These are phyloP conservation scores for Xylaria palmicola DNA, from an alignment of 495 filamentous ascomycete species.

Conservation along the genomic window DNA sequence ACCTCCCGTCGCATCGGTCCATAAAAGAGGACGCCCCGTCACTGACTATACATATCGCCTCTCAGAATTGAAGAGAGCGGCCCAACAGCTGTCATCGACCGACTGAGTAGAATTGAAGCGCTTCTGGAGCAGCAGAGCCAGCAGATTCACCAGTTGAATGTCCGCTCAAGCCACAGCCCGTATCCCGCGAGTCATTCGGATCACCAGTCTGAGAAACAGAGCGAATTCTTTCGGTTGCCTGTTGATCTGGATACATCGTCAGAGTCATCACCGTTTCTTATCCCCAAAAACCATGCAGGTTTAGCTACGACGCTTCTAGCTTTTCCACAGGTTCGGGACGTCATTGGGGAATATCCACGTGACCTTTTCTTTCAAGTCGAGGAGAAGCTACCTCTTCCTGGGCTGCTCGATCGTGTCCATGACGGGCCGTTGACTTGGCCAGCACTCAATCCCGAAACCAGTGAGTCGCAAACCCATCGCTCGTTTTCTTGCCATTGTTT, in stretches of 20 bases:
- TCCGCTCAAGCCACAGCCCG: slow-evolving; percentile 24
- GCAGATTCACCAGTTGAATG: slow-evolving; percentile 29
- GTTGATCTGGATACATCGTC: slow-evolving; percentile 23
- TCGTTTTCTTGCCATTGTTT: background rate
- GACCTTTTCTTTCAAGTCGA: slow-evolving; percentile 35
- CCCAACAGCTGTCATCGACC: slow-evolving; percentile 32
- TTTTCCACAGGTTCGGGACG: slow-evolving; percentile 27
- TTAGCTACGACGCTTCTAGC: slow-evolving; percentile 30
- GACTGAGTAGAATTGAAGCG: slow-evolving; percentile 33
- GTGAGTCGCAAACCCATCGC: slow-evolving; percentile 17
- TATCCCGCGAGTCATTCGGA: slow-evolving; percentile 30
- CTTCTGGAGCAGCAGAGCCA: slow-evolving; percentile 36
- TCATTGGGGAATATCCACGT: slow-evolving; percentile 31
- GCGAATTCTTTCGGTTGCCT: slow-evolving; percentile 26
- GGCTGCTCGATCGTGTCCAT: slow-evolving; percentile 23
- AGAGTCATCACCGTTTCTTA: slow-evolving; percentile 32
- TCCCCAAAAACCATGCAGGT: slow-evolving; percentile 32
- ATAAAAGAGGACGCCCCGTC: background rate
- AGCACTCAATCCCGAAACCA: slow-evolving; percentile 22
- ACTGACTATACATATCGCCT: slow-evolving; percentile 8
- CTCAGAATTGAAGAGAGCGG: slow-evolving; percentile 28
- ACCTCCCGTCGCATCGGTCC: background rate
- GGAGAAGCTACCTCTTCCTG: slow-evolving; percentile 28
- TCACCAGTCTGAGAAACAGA: slow-evolving; percentile 24
- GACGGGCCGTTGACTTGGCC: slow-evolving; percentile 28